These are phyloP conservation scores for Corymbia calophylla DNA, from an alignment of 441 rosid genomes.

Conservation along the genomic window DNA sequence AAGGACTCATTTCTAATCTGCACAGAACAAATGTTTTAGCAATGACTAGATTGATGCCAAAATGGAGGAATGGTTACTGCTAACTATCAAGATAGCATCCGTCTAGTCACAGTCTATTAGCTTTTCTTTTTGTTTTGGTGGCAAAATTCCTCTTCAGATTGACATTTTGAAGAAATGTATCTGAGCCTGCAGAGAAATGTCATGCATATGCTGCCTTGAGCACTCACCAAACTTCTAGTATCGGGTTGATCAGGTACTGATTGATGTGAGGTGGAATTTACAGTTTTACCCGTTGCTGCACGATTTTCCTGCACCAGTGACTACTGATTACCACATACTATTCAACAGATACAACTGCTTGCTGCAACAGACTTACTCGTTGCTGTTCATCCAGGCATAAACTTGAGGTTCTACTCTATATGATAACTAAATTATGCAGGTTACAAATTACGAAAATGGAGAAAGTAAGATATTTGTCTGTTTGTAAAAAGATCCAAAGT, in stretches of 20 bases:
- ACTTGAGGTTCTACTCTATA: background rate
- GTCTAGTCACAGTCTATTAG: background rate
- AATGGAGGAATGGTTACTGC: background rate
- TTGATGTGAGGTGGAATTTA: background rate
- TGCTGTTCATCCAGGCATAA: background rate
- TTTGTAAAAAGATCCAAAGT: background rate
- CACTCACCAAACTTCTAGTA: conserved; percentile 42
- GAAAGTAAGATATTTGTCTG: background rate
- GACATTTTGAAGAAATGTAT: background rate
- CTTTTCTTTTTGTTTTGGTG: background rate
- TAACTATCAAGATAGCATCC: background rate
- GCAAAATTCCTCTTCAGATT: background rate
- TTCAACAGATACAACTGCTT: background rate
- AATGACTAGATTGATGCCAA: background rate
- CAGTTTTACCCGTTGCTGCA: background rate
- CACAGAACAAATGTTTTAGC: background rate
- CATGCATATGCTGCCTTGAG: background rate
- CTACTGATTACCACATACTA: background rate
- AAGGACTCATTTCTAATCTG: conserved; percentile 49
- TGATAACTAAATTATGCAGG: background rate
- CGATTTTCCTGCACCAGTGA: conserved; percentile 15
- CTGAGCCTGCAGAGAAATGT: background rate
- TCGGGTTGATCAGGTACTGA: conserved; percentile 22
- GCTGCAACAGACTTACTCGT: background rate
- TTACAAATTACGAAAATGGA: background rate